Base-by-base conservation (phyloP, 1,284 basidiomycete species). In the Irpex sp. region DNA sequence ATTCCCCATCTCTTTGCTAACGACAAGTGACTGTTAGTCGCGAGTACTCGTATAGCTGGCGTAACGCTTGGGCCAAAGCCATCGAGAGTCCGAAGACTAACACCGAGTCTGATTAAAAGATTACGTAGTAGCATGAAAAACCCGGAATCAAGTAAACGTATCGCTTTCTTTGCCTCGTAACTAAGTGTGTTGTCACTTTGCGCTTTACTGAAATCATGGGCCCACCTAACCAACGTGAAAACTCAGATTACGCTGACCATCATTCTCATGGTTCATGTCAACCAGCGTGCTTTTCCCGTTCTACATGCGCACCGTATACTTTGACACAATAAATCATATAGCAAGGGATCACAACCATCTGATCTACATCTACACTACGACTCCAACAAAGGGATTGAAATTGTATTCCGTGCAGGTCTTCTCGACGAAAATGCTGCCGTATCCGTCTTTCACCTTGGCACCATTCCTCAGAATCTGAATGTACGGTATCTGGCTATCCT, bases 401-500 rank as follows among this genome's bases (percentile, higher is more conserved):
- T 66, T 61, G 60, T 61, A 66, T 7, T 57, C 51, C 36, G 40
- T 52, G 5, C 48, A 59, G 51, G 62, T 59, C 58, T 68, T 57
- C 34, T 37, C 68, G 52, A 76, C 70, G 19, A 65, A 66, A 61
- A 69, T 69, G 58, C 72, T 68, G 11, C 75, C 75, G 56, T 74
- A 72, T 34, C 67, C 73, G 31, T 63, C 63, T 64, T 71, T 70
- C 6, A 72, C 70, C 44, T 67, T 61, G 26, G 57, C 61, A 3
- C 70, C 72, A 51, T 69, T 66, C 26, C 72, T 64, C 15, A 62
- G 59, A 19, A 77, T 70, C 51, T 72, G 66, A 49, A 77, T 70
- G 66, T 71, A 75, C 19, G 76, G 76, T 51, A 68, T 70, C 68
- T 77, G 75, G 19, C 66, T 5, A 48, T 75, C 76, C 63, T 75